Evolutionary conservation across 1,284 basidiomycete species (phyloP).

Genomic region (Phaffia rhodozyma): DNA sequence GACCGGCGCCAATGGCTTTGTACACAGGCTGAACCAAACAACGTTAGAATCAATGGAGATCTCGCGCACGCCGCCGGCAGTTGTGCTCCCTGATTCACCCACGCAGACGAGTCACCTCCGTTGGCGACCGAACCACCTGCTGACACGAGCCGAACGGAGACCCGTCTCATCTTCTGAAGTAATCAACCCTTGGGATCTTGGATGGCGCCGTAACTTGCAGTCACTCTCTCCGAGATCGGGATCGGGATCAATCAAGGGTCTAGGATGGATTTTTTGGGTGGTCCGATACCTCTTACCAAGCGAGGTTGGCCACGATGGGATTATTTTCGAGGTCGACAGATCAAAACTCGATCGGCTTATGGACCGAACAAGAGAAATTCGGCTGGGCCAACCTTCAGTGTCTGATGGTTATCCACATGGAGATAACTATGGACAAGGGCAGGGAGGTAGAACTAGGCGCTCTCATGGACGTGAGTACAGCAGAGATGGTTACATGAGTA

Average conservation of each 20-base stretch:
- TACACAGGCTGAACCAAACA: conserved; percentile 7
- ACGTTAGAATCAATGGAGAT: conserved; percentile 13
- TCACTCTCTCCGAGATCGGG: conserved; percentile 1
- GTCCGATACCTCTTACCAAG: not conserved
- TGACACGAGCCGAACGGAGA: conserved; percentile 6
- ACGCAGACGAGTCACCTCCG: not conserved
- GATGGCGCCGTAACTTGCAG: conserved; percentile 4
- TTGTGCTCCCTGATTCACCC: conserved; percentile 4
- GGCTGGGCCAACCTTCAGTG: conserved; percentile 7
- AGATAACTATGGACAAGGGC: not conserved
- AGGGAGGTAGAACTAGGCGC: not conserved
- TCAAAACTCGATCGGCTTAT: not conserved
- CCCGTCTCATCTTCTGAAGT: not conserved
- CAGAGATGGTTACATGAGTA: not conserved
- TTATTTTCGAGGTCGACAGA: not conserved
- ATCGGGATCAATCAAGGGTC: not conserved
- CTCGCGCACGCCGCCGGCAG: not conserved
- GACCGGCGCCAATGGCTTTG: too few relatives aligned
- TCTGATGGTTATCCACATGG: not conserved
- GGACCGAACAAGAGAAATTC: conserved; percentile 8
- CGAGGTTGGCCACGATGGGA: not conserved
- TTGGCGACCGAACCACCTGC: conserved; percentile 16
- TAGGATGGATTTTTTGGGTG: not conserved
- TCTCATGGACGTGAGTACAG: not conserved
- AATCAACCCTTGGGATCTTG: conserved; percentile 16